Evolutionary conservation across 108 stramenopile species (phyloP).

Genomic region (Stephanodiscus minutulus): DNA sequence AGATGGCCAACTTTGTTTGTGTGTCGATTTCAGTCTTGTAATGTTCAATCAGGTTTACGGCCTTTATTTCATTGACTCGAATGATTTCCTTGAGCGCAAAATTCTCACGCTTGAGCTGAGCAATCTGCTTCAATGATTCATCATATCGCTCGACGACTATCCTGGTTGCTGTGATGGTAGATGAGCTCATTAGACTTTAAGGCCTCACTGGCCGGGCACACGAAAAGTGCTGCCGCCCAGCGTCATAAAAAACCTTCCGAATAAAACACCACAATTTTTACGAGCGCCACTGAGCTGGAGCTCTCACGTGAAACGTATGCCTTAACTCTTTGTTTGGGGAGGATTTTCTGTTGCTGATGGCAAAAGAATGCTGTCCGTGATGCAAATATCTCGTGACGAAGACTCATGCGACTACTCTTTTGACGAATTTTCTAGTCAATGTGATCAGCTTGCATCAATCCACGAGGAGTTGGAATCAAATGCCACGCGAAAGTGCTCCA

Average conservation of each 20-base stretch:
- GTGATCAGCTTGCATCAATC: slow-evolving; percentile 4
- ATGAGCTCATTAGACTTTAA: not conserved
- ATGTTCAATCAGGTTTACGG: slow-evolving; percentile 13
- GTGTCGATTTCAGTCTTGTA: slow-evolving; percentile 27
- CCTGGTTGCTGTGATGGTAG: slow-evolving; percentile 4
- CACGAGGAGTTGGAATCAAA: slow-evolving; percentile 10
- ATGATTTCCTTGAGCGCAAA: slow-evolving; percentile 15
- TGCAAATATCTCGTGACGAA: not conserved
- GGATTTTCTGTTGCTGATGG: not conserved
- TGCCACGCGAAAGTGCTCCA: not conserved
- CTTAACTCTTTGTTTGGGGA: too few species aligned
- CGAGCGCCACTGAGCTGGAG: too few species aligned
- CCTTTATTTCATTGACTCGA: slow-evolving; percentile 23
- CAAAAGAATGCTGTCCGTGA: not conserved
- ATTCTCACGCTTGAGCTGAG: slow-evolving; percentile 20
- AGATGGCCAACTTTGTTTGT: not conserved
- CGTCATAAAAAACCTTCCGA: too few species aligned
- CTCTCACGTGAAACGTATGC: not conserved
- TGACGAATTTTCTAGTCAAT: slow-evolving; percentile 1
- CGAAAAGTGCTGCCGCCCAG: too few species aligned
- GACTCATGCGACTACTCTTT: slow-evolving; percentile 5
- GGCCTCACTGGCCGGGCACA: too few species aligned
- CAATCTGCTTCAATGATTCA: slow-evolving; percentile 18
- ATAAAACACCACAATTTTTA: too few species aligned
- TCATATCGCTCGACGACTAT: slow-evolving; percentile 29